phyloP scores from a whole-genome alignment of 2,329 filamentous ascomycete species.

The Incumbomyces lentus region DNA sequence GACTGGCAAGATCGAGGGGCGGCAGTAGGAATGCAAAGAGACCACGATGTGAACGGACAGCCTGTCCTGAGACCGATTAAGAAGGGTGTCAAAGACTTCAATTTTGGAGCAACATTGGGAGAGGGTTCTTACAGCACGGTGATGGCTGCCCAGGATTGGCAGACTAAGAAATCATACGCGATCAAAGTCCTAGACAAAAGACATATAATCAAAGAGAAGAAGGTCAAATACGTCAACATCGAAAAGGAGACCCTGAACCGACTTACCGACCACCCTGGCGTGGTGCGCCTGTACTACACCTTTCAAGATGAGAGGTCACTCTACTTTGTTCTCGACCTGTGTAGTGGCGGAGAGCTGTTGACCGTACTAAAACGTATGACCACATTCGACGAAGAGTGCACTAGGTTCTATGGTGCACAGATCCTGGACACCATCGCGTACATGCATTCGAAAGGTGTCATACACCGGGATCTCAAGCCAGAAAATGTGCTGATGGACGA shows the following conservation, averaged over 20 bases:
- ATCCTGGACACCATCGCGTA: slow-evolving; percentile 95
- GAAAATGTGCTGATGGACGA: slow-evolving; percentile 94
- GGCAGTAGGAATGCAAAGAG: slow-evolving; percentile 70
- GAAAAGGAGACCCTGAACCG: slow-evolving; percentile 97
- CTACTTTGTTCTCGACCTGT: slow-evolving; percentile 93
- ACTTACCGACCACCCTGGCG: slow-evolving; percentile 89
- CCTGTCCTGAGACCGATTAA: slow-evolving; percentile 76
- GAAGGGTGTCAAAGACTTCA: slow-evolving; percentile 95
- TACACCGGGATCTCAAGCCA: slow-evolving; percentile 91
- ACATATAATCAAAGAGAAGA: slow-evolving; percentile 99
- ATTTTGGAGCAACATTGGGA: slow-evolving; percentile 79
- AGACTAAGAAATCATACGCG: slow-evolving; percentile 90
- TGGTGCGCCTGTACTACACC: slow-evolving; percentile 94
- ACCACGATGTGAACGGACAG: slow-evolving; percentile 75
- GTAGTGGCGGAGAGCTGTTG: slow-evolving; percentile 80
- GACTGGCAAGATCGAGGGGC: slow-evolving; percentile 95
- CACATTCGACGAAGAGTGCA: slow-evolving; percentile 91
- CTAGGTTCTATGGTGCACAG: slow-evolving; percentile 86
- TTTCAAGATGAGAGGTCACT: slow-evolving; percentile 94
- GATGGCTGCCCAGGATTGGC: slow-evolving; percentile 80
- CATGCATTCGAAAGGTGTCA: slow-evolving; percentile 93
- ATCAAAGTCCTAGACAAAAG: slow-evolving; percentile 97
- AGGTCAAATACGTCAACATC: slow-evolving; percentile 99
- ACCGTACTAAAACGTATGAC: slow-evolving; percentile 88
- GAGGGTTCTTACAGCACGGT: slow-evolving; percentile 98